Base-by-base conservation (phyloP, 495 filamentous ascomycete species). In the Xylaria sp. region DNA sequence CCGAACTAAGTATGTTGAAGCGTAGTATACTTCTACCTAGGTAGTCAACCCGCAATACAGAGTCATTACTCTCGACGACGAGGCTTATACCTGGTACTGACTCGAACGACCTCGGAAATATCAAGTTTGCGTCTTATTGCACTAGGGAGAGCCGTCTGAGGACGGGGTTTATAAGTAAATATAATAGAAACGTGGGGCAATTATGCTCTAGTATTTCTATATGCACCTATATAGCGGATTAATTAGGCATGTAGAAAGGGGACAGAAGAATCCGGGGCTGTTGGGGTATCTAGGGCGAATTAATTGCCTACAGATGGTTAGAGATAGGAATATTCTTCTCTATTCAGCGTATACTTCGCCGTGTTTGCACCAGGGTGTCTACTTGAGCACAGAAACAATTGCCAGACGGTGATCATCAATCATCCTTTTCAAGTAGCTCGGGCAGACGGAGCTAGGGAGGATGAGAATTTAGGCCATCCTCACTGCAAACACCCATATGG, bases 391-490 rank as follows among this genome's bases (percentile, higher is more conserved):
- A 44, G 21, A 62, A 43, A 29, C 24, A 7, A 41, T 17, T 43
- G 21, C 12, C 14, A 31, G 19, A 26, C 24, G 41, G 55, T 19
- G 57, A 61, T 21, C n/a, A 8, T 37, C 8, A 8, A 37, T 37
- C 7, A 24, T 31, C 53, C 7, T n/a, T 21, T 26, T 26, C n/a
- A 8, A 43, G 58, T 61, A 33, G 3, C 37, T 48, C 17, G 24
- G 4, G 26, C 61, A 33, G 26, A 35, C 61, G 41, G 57, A 64
- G 61, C 61, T n/a, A 46, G 19, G 21, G 37, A 64, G 8, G 15
- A 43, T 62, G 59, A 43, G 59, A 41, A 35, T 41, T 43, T 43
- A 43, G 59, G 21, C 59, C 53, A 31, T 58, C 29, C 17, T 59
- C 52, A 37, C n/a, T n/a, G 33, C 31, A 17, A 40, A 59, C 33